Conservation (phyloP, 441 rosid species). For the California macrophylla region DNA sequence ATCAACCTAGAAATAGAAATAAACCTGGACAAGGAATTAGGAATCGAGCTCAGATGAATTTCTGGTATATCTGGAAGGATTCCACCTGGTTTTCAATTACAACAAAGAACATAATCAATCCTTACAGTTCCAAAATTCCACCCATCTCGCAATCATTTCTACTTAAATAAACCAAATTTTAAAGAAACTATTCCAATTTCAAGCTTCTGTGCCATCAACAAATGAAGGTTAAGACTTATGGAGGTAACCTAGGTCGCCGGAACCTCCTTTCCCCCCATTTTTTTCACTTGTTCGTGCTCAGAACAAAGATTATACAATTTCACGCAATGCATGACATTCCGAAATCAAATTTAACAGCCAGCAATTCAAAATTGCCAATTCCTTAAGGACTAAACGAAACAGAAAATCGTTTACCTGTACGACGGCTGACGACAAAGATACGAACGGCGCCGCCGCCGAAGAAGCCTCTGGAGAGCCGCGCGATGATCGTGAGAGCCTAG, state of each 20-base stretch:
- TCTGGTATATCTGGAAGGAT: neutral
- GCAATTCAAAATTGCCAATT: neutral
- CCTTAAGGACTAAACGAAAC: neutral
- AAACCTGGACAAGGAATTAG: neutral
- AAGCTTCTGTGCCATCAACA: neutral
- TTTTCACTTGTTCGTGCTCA: neutral
- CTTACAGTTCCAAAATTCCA: neutral
- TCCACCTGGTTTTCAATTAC: neutral
- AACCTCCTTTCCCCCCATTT: neutral
- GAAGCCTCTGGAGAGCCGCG: neutral
- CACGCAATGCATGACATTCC: neutral
- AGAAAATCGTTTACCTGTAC: neutral
- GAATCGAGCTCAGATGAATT: neutral
- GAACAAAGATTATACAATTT: neutral
- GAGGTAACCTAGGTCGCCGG: slow-evolving; percentile 1
- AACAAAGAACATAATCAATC: neutral
- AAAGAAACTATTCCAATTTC: neutral
- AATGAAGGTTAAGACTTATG: neutral
- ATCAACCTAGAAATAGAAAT: neutral
- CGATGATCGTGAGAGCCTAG: neutral
- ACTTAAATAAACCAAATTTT: neutral
- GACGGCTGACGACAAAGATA: neutral
- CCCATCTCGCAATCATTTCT: neutral
- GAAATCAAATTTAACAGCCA: neutral
- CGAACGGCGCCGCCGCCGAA: neutral